A percentile compares a stretch with the other conserved stretches of the same genome.
Evolutionary conservation across 2,329 filamentous ascomycete genomes (phyloP).

Genomic region (Alternaria arbusti): DNA sequence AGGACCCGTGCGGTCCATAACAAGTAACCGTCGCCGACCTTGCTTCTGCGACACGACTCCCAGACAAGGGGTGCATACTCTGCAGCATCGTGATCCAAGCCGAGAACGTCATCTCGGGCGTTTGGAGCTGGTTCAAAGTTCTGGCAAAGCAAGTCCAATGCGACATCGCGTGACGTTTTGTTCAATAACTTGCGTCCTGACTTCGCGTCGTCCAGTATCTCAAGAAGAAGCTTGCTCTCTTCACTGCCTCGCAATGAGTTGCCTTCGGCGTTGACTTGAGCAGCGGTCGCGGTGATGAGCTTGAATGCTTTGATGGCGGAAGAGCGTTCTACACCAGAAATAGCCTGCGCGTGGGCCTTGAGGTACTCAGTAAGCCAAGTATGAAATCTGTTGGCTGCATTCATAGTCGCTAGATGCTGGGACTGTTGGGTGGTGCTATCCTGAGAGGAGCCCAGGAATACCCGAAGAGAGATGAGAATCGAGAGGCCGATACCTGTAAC

Average conservation of each 20-base stretch:
- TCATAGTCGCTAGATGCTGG: constrained; percentile 78
- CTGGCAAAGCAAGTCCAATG: constrained; percentile 74
- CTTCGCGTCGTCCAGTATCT: constrained; percentile 76
- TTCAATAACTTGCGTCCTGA: constrained; percentile 70
- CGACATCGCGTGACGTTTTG: constrained; percentile 70
- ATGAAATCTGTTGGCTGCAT: constrained; percentile 77
- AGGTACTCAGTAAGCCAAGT: constrained; percentile 78
- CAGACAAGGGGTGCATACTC: constrained; percentile 72
- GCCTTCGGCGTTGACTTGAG: constrained; percentile 69
- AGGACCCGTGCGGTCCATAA: constrained; percentile 86
- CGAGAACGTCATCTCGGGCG: constrained; percentile 70
- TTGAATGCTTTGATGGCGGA: constrained; percentile 63
- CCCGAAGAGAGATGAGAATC: constrained; percentile 76
- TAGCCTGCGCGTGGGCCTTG: constrained; percentile 53
- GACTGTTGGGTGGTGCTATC: constrained; percentile 84
- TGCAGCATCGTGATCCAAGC: constrained; percentile 68
- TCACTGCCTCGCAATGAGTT: constrained; percentile 72
- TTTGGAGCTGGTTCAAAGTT: constrained; percentile 71
- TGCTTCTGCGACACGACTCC: constrained; percentile 73
- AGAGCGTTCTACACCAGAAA: constrained; percentile 24
- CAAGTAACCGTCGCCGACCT: constrained; percentile 72
- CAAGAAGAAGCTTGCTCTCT: constrained; percentile 82
- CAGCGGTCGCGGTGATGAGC: constrained; percentile 72
- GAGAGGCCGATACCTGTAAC: constrained; percentile 81
- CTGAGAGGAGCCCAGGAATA: constrained; percentile 76